Conservation (phyloP, 2,329 filamentous ascomycete species). For the Fusarium sp. region DNA sequence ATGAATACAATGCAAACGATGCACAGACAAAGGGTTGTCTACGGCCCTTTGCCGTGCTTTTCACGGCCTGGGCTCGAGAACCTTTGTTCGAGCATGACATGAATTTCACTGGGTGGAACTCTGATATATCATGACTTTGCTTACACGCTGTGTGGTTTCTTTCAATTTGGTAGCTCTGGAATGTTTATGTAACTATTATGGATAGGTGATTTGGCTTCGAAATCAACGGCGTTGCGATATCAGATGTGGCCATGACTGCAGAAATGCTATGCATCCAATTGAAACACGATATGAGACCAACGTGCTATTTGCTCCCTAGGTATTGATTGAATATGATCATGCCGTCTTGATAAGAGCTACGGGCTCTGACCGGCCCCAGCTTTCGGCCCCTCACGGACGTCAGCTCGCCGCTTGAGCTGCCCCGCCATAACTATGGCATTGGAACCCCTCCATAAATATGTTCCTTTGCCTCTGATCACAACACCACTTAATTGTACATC, state of each 20-base stretch:
- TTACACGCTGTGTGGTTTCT: constrained; percentile 16
- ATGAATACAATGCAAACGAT: constrained; percentile 17
- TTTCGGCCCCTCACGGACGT: constrained; percentile 38
- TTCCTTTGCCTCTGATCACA: constrained; percentile 16
- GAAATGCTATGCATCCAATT: constrained; percentile 9
- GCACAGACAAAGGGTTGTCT: constrained; percentile 16
- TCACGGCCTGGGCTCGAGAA: constrained; percentile 6
- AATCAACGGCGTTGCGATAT: constrained; percentile 39
- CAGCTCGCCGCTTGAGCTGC: constrained; percentile 16
- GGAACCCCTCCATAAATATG: constrained; percentile 45
- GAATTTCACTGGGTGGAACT: constrained; percentile 37
- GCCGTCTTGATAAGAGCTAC: not conserved
- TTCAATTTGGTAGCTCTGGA: constrained; percentile 30
- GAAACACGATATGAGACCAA: constrained; percentile 2
- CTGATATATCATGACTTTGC: constrained; percentile 41
- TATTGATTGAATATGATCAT: constrained; percentile 1
- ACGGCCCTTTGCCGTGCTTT: constrained; percentile 3
- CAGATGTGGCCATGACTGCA: constrained; percentile 1
- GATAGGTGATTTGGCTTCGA: constrained; percentile 16
- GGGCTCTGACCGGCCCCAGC: constrained; percentile 17
- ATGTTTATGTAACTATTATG: constrained; percentile 21
- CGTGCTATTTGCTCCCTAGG: constrained; percentile 4
- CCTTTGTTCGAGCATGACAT: constrained; percentile 16
- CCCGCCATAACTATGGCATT: constrained; percentile 36
- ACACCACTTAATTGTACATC: constrained; percentile 3